phyloP scores from a whole-genome alignment of 2,329 filamentous ascomycete genomes.

The Venturia carpophila region DNA sequence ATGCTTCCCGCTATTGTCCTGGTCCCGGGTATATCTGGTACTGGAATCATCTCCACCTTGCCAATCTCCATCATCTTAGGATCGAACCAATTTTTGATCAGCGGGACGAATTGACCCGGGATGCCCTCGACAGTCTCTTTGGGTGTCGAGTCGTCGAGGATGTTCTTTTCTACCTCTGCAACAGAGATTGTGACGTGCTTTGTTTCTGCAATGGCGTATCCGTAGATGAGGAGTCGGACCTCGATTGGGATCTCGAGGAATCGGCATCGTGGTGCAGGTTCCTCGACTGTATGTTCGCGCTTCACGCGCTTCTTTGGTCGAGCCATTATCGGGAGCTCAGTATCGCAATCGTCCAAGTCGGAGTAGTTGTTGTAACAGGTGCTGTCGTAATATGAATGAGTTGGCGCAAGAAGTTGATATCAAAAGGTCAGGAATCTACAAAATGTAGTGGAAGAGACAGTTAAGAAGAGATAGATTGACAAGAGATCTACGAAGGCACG shows the following conservation, averaged over 20 bases:
- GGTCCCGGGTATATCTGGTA: neutral
- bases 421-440: too few relatives aligned
- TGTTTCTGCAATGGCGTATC: slow-evolving; percentile 12
- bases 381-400: too few relatives aligned
- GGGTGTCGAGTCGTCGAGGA: neutral
- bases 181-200: slow-evolving; percentile 17
- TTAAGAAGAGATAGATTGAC: neutral
- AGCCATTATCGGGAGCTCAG: neutral
- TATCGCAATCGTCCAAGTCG: neutral
- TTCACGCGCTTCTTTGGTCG: slow-evolving; percentile 12
- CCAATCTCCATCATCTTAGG: slow-evolving; percentile 13
- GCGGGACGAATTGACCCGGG: slow-evolving; percentile 14
- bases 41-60: neutral
- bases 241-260: slow-evolving; percentile 17
- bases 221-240: slow-evolving; percentile 17
- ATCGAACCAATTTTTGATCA: slow-evolving; percentile 14
- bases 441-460: too few relatives aligned
- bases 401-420: too few relatives aligned
- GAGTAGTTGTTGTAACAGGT: neutral
- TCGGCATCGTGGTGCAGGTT: slow-evolving; percentile 2
- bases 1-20: neutral
- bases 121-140: slow-evolving; percentile 4
- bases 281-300: neutral
- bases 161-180: slow-evolving; percentile 10
- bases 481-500: neutral